Evolutionary conservation across 2,329 filamentous ascomycete species (phyloP).

Genomic region (Nigrospora osmanthi): DNA sequence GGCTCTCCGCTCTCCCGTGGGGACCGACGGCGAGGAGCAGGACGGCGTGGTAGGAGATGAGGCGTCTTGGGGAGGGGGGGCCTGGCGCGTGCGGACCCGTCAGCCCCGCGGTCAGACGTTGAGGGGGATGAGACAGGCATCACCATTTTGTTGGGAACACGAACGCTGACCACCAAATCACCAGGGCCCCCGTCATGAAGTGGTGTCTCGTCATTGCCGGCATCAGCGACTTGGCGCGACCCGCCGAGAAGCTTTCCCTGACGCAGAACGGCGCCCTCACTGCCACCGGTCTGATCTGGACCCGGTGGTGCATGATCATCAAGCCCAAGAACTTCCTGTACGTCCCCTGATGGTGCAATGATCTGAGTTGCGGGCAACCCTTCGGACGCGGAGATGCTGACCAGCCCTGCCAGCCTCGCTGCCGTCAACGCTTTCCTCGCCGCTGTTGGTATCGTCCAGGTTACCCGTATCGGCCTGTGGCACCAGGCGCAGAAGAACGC

Average conservation of each 20-base stretch:
- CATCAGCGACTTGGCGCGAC: constrained; percentile 83
- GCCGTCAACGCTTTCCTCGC: constrained; percentile 98
- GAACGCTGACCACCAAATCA: not conserved
- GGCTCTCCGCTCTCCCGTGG: too few relatives aligned
- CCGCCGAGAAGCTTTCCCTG: constrained; percentile 84
- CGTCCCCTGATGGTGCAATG: constrained; percentile 19
- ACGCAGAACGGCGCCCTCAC: constrained; percentile 89
- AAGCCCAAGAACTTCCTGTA: constrained; percentile 87
- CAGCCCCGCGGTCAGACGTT: too few relatives aligned
- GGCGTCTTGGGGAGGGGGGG: too few relatives aligned
- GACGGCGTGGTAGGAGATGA: too few relatives aligned
- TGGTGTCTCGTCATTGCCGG: constrained; percentile 92
- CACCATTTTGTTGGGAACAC: too few relatives aligned
- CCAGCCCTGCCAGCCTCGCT: constrained; percentile 45
- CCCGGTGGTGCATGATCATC: constrained; percentile 97
- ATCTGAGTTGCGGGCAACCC: not conserved
- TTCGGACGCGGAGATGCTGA: not conserved
- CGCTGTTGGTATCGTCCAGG: constrained; percentile 76
- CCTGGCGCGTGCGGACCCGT: too few relatives aligned
- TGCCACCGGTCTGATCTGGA: constrained; percentile 93
- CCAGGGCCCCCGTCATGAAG: constrained; percentile 93
- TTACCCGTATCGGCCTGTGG: constrained; percentile 65
- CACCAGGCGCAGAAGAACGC: constrained; percentile 51
- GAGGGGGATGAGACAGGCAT: too few relatives aligned
- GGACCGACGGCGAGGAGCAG: too few relatives aligned